Evolutionary conservation across 208 protist genomes (phyloP).

Genomic region (Leishmania guyanensis): DNA sequence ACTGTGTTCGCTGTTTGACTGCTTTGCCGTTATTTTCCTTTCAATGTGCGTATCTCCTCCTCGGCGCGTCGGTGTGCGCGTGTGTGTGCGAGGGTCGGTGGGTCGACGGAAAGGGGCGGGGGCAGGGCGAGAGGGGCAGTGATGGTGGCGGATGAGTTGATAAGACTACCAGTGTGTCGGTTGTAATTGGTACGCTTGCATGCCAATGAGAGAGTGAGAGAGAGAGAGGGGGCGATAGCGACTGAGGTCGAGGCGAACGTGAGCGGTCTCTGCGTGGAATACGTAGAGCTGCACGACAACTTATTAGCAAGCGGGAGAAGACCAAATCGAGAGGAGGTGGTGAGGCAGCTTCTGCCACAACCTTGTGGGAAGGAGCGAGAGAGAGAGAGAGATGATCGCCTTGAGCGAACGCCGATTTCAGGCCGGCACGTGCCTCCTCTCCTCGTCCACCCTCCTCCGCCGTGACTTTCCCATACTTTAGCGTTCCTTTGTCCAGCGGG

Average conservation of each 20-base stretch:
- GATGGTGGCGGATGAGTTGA: background rate
- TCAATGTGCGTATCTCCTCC: background rate
- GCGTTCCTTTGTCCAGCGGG: background rate
- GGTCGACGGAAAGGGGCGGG: background rate
- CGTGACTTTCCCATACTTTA: background rate
- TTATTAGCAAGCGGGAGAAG: too few species aligned
- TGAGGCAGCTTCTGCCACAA: too few species aligned
- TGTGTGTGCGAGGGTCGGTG: too few species aligned
- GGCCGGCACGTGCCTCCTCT: background rate
- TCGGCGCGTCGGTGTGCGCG: background rate
- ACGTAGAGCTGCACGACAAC: too few species aligned
- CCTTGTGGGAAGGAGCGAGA: too few species aligned
- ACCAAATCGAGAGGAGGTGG: too few species aligned
- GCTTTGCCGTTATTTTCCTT: too few species aligned
- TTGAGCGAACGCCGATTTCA: background rate
- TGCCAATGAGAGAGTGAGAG: background rate
- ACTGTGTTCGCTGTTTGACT: background rate
- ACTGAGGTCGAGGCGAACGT: background rate
- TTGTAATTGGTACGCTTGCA: background rate
- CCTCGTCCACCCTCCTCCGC: background rate
- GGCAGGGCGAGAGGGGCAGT: background rate
- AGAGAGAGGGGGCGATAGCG: background rate
- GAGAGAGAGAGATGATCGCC: too few species aligned
- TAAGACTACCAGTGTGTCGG: background rate
- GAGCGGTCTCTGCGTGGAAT: background rate